These are phyloP conservation scores for Talaromyces albobiverticillius DNA, from an alignment of 2,329 filamentous ascomycete genomes.

Conservation along the genomic window DNA sequence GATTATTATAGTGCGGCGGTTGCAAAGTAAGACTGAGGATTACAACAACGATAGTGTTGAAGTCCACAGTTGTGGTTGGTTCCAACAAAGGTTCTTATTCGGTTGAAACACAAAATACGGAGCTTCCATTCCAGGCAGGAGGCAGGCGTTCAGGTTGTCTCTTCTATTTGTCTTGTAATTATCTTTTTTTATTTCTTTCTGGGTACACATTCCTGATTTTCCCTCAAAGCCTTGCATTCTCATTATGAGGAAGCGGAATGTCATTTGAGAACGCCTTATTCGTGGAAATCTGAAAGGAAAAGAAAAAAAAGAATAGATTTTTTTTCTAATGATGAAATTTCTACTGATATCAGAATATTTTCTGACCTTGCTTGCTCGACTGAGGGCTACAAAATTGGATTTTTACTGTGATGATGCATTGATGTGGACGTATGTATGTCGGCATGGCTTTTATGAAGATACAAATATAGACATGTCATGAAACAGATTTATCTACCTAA, in stretches of 20 bases:
- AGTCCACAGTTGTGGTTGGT: not conserved
- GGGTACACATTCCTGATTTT: not conserved
- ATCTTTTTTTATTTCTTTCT: not conserved
- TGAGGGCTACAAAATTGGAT: not conserved
- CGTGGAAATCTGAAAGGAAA: not conserved
- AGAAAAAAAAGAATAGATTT: not conserved
- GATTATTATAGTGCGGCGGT: conserved; percentile 43
- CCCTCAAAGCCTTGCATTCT: conserved; percentile 7
- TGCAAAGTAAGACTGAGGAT: conserved; percentile 44
- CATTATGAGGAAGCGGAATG: not conserved
- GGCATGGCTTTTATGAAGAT: conserved; percentile 9
- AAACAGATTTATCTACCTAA: not conserved
- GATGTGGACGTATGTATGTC: conserved; percentile 1
- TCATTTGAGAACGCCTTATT: not conserved
- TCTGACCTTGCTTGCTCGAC: not conserved
- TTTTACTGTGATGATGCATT: not conserved
- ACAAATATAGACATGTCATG: conserved; percentile 11
- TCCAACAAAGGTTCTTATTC: conserved; percentile 6
- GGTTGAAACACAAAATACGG: conserved; percentile 20
- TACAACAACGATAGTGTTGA: not conserved
- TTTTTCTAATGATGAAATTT: not conserved
- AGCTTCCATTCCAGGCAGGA: conserved; percentile 32
- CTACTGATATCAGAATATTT: not conserved
- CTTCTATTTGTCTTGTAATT: conserved; percentile 10
- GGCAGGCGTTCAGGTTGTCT: conserved; percentile 42